These are phyloP conservation scores for Starmera dryadoides DNA, from an alignment of 805 yeast genomes.

Conservation along the genomic window DNA sequence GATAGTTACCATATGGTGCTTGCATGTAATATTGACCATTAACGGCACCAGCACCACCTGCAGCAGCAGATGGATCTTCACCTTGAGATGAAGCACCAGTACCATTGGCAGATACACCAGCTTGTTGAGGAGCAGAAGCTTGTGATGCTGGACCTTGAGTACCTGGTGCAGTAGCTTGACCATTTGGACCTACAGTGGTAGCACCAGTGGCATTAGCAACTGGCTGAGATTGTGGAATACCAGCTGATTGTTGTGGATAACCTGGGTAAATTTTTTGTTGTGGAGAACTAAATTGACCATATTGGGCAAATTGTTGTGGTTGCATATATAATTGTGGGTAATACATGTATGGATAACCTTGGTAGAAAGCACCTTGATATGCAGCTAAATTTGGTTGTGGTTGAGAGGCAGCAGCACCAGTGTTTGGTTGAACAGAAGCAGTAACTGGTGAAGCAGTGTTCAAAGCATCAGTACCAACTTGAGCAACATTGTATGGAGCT, in stretches of 20 bases:
- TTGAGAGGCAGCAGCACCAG: slow-evolving; percentile 9
- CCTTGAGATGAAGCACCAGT: slow-evolving; percentile 8
- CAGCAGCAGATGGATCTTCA: slow-evolving; percentile 2
- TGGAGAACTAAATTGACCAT: slow-evolving; percentile 3
- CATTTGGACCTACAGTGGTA: neutral
- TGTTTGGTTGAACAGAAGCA: slow-evolving; percentile 20
- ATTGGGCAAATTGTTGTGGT: slow-evolving; percentile 10
- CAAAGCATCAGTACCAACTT: slow-evolving; percentile 2
- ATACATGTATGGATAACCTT: slow-evolving; percentile 19
- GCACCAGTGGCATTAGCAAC: neutral
- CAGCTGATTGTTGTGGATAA: slow-evolving; percentile 8
- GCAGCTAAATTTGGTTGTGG: slow-evolving; percentile 19
- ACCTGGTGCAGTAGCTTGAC: neutral
- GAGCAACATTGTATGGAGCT: slow-evolving; percentile 10
- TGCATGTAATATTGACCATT: neutral
- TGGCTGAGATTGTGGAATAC: slow-evolving; percentile 1
- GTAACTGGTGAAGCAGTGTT: slow-evolving; percentile 21
- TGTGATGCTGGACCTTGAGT: neutral
- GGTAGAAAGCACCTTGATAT: slow-evolving; percentile 15
- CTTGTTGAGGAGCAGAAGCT: slow-evolving; percentile 11
- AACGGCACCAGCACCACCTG: slow-evolving; percentile 1
- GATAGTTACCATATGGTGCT: neutral
- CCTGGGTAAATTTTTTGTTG: slow-evolving; percentile 13
- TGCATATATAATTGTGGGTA: slow-evolving; percentile 12
- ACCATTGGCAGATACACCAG: slow-evolving; percentile 6